phyloP scores from a whole-genome alignment of 176 grass and related monocot species.

The Aegilops tauschii region DNA sequence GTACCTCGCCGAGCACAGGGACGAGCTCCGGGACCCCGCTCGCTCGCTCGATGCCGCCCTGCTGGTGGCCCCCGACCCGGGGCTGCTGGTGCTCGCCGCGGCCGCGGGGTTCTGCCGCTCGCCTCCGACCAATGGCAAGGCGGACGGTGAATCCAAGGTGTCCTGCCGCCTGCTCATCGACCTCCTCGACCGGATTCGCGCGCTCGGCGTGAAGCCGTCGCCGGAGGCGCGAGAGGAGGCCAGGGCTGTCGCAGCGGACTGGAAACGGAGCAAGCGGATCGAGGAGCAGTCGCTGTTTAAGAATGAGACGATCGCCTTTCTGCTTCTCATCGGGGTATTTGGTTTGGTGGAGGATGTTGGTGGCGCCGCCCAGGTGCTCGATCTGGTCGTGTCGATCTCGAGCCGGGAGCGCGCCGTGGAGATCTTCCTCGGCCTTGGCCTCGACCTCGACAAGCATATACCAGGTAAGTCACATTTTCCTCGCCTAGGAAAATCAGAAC shows the following conservation, averaged over 20 bases:
- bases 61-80: slow-evolving; percentile 44
- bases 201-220: slow-evolving; percentile 40
- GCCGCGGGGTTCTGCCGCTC: slow-evolving; percentile 40
- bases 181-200: slow-evolving; percentile 32
- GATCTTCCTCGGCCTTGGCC: slow-evolving; percentile 31
- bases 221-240: slow-evolving; percentile 36
- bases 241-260: slow-evolving; percentile 33
- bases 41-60: slow-evolving; percentile 30
- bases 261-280: slow-evolving; percentile 41
- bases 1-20: slow-evolving; percentile 29
- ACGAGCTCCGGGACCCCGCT: slow-evolving; percentile 28
- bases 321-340: slow-evolving; percentile 45
- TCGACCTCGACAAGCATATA: slow-evolving; percentile 31
- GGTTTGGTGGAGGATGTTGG: slow-evolving; percentile 45
- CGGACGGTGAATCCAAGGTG: slow-evolving; percentile 18
- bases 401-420: slow-evolving; percentile 39
- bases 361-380: slow-evolving; percentile 26
- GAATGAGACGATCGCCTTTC: slow-evolving; percentile 41
- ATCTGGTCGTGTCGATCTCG: slow-evolving; percentile 32
- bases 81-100: slow-evolving; percentile 40
- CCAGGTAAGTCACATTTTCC: slow-evolving; percentile 21
- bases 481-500: not conserved
- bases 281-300: slow-evolving; percentile 27
- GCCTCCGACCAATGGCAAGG: not conserved
- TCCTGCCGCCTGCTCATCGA: slow-evolving; percentile 38